Base-by-base conservation (phyloP, 1,284 basidiomycete species). In the Apiotrichum porosum region DNA sequence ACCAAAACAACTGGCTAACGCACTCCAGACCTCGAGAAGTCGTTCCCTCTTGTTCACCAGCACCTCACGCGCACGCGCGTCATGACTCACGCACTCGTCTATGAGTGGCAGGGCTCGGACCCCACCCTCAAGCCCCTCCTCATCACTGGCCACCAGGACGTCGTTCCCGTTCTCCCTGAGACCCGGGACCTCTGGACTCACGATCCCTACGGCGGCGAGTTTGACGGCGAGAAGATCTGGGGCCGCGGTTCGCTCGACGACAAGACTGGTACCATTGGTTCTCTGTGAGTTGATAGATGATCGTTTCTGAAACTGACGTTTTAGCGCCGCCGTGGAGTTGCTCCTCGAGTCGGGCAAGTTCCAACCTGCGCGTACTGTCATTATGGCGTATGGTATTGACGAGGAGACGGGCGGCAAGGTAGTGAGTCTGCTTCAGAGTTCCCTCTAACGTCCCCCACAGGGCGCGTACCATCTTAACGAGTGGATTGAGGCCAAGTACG, bases 351-450 rank as follows among this genome's bases (percentile, higher is more conserved):
- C 65, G 22, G 66, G 74, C 30, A 58, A 60, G 38, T 83, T 81
- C 58, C 56, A 73, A 31, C 82, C 81, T 0, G 69, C 73, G 14
- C 77, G 82, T 4, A 75, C 76, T 0, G 70, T 86, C 34, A 74
- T 86, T 19, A 72, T 85, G 21, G 78, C 80, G 1, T 82, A 80
- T 42, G 85, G 85, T n/a, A 81, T 81, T 49, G 84, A 87, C 59
- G 85, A 86, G 59, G 85, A 87, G 68, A 65, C 74, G 3, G 75
- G 77, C 22, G 82, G 83, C 42, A 68, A 65, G 56, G 59, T 68
- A 42, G 67, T 69, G n/a, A n/a, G n/a, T n/a, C n/a, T n/a, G n/a
- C n/a, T n/a, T n/a, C n/a, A n/a, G n/a, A n/a, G n/a, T n/a, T n/a
- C n/a, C n/a, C n/a, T n/a, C n/a, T n/a, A n/a, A n/a, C n/a, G n/a